phyloP scores from a whole-genome alignment of 805 yeast genomes.

The Citeromyces matritensis region DNA sequence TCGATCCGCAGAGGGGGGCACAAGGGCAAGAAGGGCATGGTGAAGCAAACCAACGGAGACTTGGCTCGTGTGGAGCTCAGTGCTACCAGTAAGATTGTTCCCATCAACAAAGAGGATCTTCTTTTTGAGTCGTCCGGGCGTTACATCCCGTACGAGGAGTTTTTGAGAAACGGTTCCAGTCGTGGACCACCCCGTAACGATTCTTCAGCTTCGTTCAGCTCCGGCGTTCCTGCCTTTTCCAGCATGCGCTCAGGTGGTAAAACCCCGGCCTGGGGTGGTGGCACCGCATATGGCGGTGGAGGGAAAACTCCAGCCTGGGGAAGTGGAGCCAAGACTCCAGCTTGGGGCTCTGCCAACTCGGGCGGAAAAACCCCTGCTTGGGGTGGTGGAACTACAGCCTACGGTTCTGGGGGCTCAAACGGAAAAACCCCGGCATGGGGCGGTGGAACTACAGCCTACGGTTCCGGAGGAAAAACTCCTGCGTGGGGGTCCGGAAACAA shows the following conservation, averaged over 20 bases:
- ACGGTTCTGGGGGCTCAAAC: constrained; percentile 10
- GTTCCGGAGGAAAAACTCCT: constrained; percentile 13
- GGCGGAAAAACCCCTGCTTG: constrained; percentile 32
- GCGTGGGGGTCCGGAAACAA: constrained; percentile 14
- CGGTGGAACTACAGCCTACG: constrained; percentile 42
- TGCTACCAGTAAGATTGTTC: constrained; percentile 77
- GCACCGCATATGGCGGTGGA: constrained; percentile 37
- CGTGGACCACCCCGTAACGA: constrained; percentile 6
- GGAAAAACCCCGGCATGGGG: constrained; percentile 18
- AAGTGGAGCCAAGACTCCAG: constrained; percentile 15
- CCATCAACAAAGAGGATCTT: constrained; percentile 67
- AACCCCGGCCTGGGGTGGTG: constrained; percentile 24
- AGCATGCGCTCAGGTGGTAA: constrained; percentile 12
- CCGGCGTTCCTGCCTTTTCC: no score
- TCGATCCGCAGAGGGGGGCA: constrained; percentile 83
- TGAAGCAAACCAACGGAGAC: constrained; percentile 85
- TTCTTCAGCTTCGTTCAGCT: constrained; percentile 19
- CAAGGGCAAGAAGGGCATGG: constrained; percentile 88
- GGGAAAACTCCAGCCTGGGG: constrained; percentile 15
- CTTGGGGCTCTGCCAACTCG: constrained; percentile 14
- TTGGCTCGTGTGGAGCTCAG: constrained; percentile 89
- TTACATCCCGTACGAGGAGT: constrained; percentile 66
- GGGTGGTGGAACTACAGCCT: constrained; percentile 8
- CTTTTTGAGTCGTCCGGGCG: constrained; percentile 58
- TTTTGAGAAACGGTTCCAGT: constrained; percentile 25